These are phyloP conservation scores for Zopfia rhizophila DNA, from an alignment of 2,329 filamentous ascomycete genomes.

Conservation along the genomic window DNA sequence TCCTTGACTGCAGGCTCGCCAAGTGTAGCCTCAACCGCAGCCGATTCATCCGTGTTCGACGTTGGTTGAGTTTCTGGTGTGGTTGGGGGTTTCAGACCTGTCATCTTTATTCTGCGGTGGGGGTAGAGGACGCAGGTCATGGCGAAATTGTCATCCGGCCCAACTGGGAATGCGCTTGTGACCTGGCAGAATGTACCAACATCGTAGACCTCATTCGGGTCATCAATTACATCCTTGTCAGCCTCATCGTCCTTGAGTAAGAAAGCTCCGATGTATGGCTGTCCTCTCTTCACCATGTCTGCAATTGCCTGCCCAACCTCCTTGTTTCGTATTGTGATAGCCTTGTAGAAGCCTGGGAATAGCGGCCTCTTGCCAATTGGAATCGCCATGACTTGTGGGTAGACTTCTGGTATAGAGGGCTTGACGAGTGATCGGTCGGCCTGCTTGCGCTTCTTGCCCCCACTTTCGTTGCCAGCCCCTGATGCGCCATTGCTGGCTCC, in stretches of 20 bases:
- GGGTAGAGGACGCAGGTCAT: conserved; percentile 96
- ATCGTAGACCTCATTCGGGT: conserved; percentile 89
- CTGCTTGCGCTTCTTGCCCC: conserved; percentile 77
- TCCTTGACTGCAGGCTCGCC: conserved; percentile 60
- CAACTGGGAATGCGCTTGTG: conserved; percentile 92
- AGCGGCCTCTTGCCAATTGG: conserved; percentile 93
- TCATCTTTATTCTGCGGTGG: conserved; percentile 92
- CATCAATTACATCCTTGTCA: conserved; percentile 93
- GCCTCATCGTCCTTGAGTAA: conserved; percentile 95
- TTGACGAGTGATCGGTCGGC: conserved; percentile 84
- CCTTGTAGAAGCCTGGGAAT: conserved; percentile 99
- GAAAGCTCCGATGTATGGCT: conserved; percentile 97
- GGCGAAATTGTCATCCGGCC: conserved; percentile 79
- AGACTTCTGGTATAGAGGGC: conserved; percentile 90
- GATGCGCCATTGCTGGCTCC: conserved; percentile 63
- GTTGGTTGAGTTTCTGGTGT: conserved; percentile 43
- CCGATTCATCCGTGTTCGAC: conserved; percentile 34
- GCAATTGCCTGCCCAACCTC: conserved; percentile 92
- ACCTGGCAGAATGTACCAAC: conserved; percentile 98
- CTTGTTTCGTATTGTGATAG: conserved; percentile 93
- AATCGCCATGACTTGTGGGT: conserved; percentile 97
- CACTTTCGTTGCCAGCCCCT: conserved; percentile 62
- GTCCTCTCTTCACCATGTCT: conserved; percentile 95
- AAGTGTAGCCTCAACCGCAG: conserved; percentile 52
- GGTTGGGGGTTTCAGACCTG: conserved; percentile 78